Evolutionary conservation across 257 asterid genomes (phyloP), one percentile per base, ranked within the genome.

Genomic region (Euphrasia confusa): DNA sequence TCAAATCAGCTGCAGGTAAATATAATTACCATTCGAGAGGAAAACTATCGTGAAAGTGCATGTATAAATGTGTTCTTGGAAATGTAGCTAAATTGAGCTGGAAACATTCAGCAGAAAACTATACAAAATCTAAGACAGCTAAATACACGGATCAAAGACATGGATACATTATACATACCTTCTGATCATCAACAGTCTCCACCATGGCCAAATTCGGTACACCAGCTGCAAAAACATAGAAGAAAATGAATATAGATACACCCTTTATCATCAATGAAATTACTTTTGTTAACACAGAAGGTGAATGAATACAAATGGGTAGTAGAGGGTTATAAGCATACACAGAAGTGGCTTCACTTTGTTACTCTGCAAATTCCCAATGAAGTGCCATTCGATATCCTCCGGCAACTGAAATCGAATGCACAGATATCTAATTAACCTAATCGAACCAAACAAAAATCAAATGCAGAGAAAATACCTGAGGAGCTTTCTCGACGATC

Each of bases 281-380:
- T 21, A 21, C 24, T 21, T 21, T 11, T 42, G 1, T 28, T 28
- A 1, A 28, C 1, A 27, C 30, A 27, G 30, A 27, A 27, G n/a
- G 24, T 21, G 24, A 2, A 4, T 28, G 33, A 28, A 2, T 28
- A 28, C 33, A 28, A 28, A 28, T 1, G 33, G 33, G 33, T 2
- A 28, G 33, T 28, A 28, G 33, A 30, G 4, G 33, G 33, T 30
- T 13, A 64, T 42, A 42, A 3, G 71, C 95, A 60, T 91, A 91
- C 98, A 70, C 63, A 92, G 75, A 56, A 92, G 95, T 17, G 93
- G 84, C 80, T 92, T 88, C 58, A 86, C 97, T 89, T 92, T 92
- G 76, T 92, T 92, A 84, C 95, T 86, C 87, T 92, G 98, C 83
- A 92, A 75, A 79, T 92, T 84, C 77, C 98, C 98, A 60, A 92